These are phyloP conservation scores for Syzygium aqueum DNA, from an alignment of 345 rosid genomes.

Conservation along the genomic window DNA sequence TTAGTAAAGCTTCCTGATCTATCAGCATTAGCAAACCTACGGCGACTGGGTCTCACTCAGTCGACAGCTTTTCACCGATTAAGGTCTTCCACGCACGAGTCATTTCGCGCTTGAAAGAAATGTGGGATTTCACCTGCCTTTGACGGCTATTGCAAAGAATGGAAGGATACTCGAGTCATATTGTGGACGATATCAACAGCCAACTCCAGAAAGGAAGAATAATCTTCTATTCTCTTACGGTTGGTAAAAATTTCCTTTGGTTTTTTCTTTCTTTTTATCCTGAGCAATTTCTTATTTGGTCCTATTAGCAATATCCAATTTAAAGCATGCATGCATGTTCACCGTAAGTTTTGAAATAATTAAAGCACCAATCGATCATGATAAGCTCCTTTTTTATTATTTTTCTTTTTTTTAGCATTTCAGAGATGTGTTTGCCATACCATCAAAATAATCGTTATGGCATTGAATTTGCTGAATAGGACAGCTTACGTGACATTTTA, in stretches of 20 bases:
- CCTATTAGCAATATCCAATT: not conserved
- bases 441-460: too few species aligned
- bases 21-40: not conserved
- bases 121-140: too few species aligned
- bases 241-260: not conserved
- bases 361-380: not conserved
- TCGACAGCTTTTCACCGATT: not conserved
- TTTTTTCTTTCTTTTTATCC: not conserved
- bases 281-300: not conserved
- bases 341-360: too few species aligned
- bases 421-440: not conserved
- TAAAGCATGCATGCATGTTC: not conserved
- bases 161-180: not conserved
- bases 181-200: not conserved
- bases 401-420: too few species aligned
- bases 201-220: not conserved
- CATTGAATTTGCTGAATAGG: too few species aligned
- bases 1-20: not conserved
- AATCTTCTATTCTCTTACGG: not conserved
- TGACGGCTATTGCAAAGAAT: too few species aligned
- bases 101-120: not conserved
- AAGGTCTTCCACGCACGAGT: not conserved
- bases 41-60: accelerated
- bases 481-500: too few species aligned
- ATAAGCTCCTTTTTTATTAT: too few species aligned